Base-by-base conservation (phyloP, 208 protist species). In the Leishmania tarentolae region DNA sequence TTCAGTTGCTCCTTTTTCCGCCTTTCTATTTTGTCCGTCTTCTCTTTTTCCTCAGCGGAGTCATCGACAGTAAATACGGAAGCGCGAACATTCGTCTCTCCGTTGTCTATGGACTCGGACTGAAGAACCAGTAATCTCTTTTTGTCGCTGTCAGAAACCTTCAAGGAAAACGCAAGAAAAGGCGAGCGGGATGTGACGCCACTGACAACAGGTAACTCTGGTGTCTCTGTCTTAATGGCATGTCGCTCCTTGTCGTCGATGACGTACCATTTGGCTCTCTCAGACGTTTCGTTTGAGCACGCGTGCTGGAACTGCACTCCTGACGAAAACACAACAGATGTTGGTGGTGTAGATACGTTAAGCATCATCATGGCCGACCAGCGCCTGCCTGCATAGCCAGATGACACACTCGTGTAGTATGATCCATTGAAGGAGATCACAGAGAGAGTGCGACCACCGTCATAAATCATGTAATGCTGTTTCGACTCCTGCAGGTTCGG, bases 41-140 rank as follows among this genome's bases (percentile, higher is more conserved):
- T 87, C 68, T 82, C 78, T 42, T 86, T 79, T 42, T 73, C 79
- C 78, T 97, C 93, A 17, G 84, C 83, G 0, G 85, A 84, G 79
- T 95, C 93, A 74, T 96, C 88, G 1, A 96, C 79, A 8, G 17
- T 5, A 61, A 80, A 84, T 15, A 40, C 37, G 1, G 75, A 77
- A 1, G 75, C 17, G 21, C 83, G 77, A 19, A 90, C 63, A 8
- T 53, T 63, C 9, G n/a, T 40, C 35, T 74, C 31, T 31, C 44
- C 24, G 19, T 83, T 65, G 4, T 24, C 68, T 3, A 21, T 42
- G 1, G 63, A 2, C 7, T 81, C 78, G 57, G 77, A 59, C 19
- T 79, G 69, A 35, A 86, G 63, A 75, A 86, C 78, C 37, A 91
- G 47, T 31, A 83, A 77, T 28, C 82, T 40, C 13, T 85, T 57